Evolutionary conservation across 148 eudicot species (phyloP).

Genomic region (Nepenthes gracilis): DNA sequence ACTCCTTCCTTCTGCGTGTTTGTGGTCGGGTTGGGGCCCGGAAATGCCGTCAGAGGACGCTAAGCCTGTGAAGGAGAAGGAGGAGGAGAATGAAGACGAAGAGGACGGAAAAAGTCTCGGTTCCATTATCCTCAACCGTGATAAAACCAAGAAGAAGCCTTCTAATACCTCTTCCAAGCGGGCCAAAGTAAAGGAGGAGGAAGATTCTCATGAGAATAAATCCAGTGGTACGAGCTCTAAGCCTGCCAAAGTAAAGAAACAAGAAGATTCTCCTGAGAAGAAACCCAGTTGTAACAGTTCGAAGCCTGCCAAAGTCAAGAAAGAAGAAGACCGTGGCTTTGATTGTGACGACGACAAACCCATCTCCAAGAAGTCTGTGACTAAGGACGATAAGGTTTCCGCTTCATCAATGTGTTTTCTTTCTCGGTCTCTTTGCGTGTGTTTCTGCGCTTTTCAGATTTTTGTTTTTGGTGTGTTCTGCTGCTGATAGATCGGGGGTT

Average conservation of each 20-base stretch:
- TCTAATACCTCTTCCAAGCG: conserved; percentile 2
- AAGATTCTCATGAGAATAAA: conserved; percentile 1
- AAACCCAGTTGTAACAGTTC: background rate
- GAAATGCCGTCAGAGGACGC: conserved; percentile 38
- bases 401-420: background rate
- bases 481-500: background rate
- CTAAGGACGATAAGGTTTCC: conserved; percentile 25
- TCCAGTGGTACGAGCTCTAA: background rate
- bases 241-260: background rate
- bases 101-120: conserved; percentile 8
- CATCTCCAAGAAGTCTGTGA: conserved; percentile 17
- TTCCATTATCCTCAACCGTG: conserved; percentile 4
- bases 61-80: conserved; percentile 33
- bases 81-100: conserved; percentile 24
- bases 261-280: conserved; percentile 4
- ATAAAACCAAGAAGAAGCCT: conserved; percentile 5
- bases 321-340: background rate
- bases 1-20: background rate
- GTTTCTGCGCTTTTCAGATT: background rate
- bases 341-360: conserved; percentile 26
- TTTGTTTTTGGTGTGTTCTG: too few relatives aligned
- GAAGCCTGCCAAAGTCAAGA: background rate
- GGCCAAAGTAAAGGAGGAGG: background rate
- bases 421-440: background rate
- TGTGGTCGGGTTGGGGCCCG: background rate